Conservation (phyloP, 495 filamentous ascomycete genomes). For the Penicillium ucsense region DNA sequence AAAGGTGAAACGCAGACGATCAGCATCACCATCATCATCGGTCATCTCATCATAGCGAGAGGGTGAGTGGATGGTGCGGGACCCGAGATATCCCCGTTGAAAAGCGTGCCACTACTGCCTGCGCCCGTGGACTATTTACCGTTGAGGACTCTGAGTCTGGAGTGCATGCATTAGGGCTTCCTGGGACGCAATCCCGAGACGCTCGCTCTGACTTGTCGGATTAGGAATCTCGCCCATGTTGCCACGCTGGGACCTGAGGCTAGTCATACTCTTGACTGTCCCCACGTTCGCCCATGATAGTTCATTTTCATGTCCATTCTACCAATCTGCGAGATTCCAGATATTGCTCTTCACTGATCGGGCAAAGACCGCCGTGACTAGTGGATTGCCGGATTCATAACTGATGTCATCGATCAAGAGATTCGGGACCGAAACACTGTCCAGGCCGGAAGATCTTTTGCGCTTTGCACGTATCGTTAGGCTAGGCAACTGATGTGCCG, state of each 20-base stretch:
- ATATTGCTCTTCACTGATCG: background rate
- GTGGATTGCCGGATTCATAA: too few relatives aligned
- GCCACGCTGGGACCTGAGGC: background rate
- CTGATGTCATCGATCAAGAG: too few relatives aligned
- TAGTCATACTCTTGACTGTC: background rate
- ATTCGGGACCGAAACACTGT: too few relatives aligned
- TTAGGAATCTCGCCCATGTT: background rate
- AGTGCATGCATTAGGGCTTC: slow-evolving; percentile 10
- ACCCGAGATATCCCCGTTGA: slow-evolving; percentile 5
- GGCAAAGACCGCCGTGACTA: too few relatives aligned
- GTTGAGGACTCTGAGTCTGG: background rate
- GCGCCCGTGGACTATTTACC: too few relatives aligned
- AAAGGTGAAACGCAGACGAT: too few relatives aligned
- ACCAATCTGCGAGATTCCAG: background rate
- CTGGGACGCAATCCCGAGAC: background rate
- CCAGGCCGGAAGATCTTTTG: too few relatives aligned
- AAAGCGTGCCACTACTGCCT: background rate
- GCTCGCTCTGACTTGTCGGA: background rate
- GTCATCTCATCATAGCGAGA: background rate
- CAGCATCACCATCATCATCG: too few relatives aligned
- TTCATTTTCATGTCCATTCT: too few relatives aligned
- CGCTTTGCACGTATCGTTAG: too few relatives aligned
- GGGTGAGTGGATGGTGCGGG: background rate
- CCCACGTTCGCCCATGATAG: background rate
- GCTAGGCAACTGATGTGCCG: too few relatives aligned